A percentile compares a stretch with the other conserved stretches of the same genome.
Conservation (phyloP, 140 eudicot genomes). For the Ambrosia hybrid region DNA sequence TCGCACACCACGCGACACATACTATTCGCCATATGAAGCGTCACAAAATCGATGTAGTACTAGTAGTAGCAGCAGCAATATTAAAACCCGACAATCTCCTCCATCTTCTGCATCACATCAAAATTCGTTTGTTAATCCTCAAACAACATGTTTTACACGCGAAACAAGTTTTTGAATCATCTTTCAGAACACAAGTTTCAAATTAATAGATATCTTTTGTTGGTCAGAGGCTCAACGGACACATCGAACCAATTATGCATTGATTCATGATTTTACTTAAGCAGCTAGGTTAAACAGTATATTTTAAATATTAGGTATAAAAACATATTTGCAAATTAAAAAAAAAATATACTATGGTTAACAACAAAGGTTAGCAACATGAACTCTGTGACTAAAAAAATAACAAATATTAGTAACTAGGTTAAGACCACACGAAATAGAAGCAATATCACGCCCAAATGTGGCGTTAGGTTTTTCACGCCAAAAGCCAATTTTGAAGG, state of each 20-base stretch:
- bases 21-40: conserved; percentile 1
- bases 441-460: too few species aligned
- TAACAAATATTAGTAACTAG: not conserved
- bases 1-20: conserved; percentile 24
- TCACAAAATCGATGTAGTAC: not conserved
- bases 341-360: too few species aligned
- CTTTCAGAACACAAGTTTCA: not conserved
- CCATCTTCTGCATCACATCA: conserved; percentile 22
- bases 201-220: too few species aligned
- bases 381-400: not conserved
- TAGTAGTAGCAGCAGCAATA: not conserved
- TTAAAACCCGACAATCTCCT: conserved; percentile 8
- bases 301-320: too few species aligned
- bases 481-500: too few species aligned
- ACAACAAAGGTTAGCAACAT: not conserved
- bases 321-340: not conserved
- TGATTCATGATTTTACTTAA: too few species aligned
- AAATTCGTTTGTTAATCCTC: not conserved
- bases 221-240: too few species aligned
- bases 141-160: not conserved
- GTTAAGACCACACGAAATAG: not conserved
- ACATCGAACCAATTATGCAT: too few species aligned
- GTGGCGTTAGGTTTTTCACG: too few species aligned
- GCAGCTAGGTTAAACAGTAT: too few species aligned
- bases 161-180: conserved; percentile 1